Base-by-base conservation (phyloP, 257 asterid species). In the Jacaranda mimosifolia region DNA sequence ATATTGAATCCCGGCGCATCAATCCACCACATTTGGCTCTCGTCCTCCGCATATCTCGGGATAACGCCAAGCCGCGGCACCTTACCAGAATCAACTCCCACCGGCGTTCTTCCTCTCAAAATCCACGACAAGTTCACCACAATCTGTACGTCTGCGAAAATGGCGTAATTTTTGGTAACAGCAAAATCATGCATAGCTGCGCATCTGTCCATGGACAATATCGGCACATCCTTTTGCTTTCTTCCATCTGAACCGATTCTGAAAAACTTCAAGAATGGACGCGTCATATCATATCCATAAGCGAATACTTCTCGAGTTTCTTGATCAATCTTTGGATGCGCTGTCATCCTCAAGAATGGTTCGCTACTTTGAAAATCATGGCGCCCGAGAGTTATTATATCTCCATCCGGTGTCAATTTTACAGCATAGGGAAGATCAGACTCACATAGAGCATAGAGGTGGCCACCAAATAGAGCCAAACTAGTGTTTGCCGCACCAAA, bases 401-500 rank as follows among this genome's bases (percentile, higher is more conserved):
- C 91, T 0, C 93, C 89, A 26, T 85, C 74, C 0, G 66, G 38
- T 2, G 75, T 53, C 3, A 87, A 10, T 70, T 26, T 26, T 26
- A 26, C 32, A 26, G 32, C 32, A 26, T 26, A 26, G 32, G 32
- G 32, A 26, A 26, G 32, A 26, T 26, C 32, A 26, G 32, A 26
- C 32, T 26, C 32, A 26, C 32, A 26, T 26, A 26, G 32, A 26
- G 32, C 32, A 26, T 26, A 26, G 32, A 26, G 32, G 32, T 26
- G 32, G 32, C 32, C 32, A 26, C 32, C 32, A 26, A 26, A 26
- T 26, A 26, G 32, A 26, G 32, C 32, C 32, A 26, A 26, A 26
- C 32, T 89, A 1, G 90, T 87, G 74, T 89, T 89, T 1, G 91
- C 94, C 0, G 45, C 18, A 51, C 94, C 93, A 0, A 83, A 17